A percentile compares a stretch with the other conserved stretches of the same genome.
Evolutionary conservation across 495 filamentous ascomycete species (phyloP).

Genomic region (Ramalina peruviana): DNA sequence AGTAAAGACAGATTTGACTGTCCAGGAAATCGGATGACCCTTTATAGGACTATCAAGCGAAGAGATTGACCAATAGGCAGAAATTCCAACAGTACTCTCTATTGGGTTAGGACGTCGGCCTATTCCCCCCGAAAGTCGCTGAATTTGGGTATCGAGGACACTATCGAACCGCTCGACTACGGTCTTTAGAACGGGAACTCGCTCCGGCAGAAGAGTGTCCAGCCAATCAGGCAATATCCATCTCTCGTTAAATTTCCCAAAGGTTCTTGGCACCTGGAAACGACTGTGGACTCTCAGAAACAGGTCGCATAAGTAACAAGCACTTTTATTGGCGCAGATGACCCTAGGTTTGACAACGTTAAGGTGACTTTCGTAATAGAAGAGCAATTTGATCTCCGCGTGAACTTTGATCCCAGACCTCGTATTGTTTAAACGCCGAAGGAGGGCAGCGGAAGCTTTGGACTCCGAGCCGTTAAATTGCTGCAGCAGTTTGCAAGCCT

Average conservation of each 20-base stretch:
- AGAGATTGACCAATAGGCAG: neutral
- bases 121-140: neutral
- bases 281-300: too few relatives aligned
- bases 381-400: too few relatives aligned
- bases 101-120: neutral
- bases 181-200: neutral
- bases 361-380: too few relatives aligned
- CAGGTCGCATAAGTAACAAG: too few relatives aligned
- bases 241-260: too few relatives aligned
- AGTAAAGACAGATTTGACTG: neutral
- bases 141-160: neutral
- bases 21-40: neutral
- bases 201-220: neutral
- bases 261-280: too few relatives aligned
- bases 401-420: too few relatives aligned
- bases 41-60: neutral
- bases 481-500: neutral
- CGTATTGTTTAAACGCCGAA: neutral
- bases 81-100: neutral
- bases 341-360: too few relatives aligned
- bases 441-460: neutral
- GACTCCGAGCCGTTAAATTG: neutral
- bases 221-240: too few relatives aligned
- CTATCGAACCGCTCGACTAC: neutral
- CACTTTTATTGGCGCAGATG: too few relatives aligned